Conservation (phyloP, 352 stramenopile genomes). For the Globisporangium carolinianum region DNA sequence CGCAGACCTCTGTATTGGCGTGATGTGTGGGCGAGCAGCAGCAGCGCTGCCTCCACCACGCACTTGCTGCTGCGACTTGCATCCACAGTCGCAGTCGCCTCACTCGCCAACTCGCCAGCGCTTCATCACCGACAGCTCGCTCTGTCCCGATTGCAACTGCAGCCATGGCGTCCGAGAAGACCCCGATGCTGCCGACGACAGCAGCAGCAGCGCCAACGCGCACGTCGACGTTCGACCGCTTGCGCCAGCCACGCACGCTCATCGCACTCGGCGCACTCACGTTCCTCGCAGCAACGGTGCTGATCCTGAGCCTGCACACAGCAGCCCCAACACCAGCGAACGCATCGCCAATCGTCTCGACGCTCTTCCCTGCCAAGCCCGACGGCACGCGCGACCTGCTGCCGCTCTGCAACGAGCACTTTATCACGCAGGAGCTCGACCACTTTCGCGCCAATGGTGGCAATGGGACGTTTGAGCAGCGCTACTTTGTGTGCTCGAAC, state of each 20-base stretch:
- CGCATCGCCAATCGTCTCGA: background rate
- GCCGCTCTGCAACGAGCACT: constrained; percentile 57
- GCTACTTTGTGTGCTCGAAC: constrained; percentile 87
- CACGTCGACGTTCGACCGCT: background rate
- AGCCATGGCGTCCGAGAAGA: background rate
- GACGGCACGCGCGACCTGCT: constrained; percentile 42
- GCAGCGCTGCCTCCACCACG: too few relatives aligned
- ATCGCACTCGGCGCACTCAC: background rate
- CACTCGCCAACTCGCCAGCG: too few relatives aligned
- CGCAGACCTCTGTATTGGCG: too few relatives aligned
- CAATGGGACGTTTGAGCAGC: constrained; percentile 64
- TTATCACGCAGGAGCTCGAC: constrained; percentile 68
- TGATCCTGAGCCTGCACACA: background rate
- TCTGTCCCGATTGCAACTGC: background rate
- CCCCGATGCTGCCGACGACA: constrained; percentile 1
- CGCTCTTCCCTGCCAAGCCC: constrained; percentile 13
- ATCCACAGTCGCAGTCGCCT: too few relatives aligned
- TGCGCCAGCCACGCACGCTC: background rate
- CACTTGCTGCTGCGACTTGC: too few relatives aligned
- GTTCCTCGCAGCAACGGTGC: constrained; percentile 1
- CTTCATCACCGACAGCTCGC: too few relatives aligned
- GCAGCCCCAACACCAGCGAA: background rate
- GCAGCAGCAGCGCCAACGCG: background rate
- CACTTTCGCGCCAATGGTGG: constrained; percentile 45
- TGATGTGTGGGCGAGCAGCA: too few relatives aligned